phyloP scores from a whole-genome alignment of 352 stramenopile species.

The Phytophthora quininea region DNA sequence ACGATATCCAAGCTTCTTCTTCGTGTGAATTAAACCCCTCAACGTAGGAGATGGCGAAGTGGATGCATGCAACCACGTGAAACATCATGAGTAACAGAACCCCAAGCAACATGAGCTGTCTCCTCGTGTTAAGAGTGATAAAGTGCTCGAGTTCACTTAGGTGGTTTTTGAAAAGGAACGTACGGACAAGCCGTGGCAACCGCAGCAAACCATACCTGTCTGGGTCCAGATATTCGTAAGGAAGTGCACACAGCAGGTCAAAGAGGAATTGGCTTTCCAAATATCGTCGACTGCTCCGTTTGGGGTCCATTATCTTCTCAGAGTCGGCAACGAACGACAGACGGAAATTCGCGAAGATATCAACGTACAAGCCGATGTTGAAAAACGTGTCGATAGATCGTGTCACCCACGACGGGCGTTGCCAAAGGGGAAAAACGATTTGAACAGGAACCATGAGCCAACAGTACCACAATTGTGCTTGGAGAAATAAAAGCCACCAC shows the following conservation, averaged over 20 bases:
- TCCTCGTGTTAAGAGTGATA: constrained; percentile 48
- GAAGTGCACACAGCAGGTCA: constrained; percentile 55
- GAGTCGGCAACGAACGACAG: constrained; percentile 55
- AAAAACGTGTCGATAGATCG: constrained; percentile 35
- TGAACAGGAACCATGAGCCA: constrained; percentile 63
- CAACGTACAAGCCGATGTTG: constrained; percentile 37
- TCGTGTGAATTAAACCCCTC: constrained; percentile 40
- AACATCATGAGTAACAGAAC: constrained; percentile 55
- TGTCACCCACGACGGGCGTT: constrained; percentile 38
- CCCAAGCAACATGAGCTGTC: constrained; percentile 49
- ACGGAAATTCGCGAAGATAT: constrained; percentile 68
- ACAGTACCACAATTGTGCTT: constrained; percentile 41
- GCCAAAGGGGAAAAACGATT: constrained; percentile 55
- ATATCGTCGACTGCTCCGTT: constrained; percentile 47
- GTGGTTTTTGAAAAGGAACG: constrained; percentile 35
- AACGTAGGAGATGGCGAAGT: constrained; percentile 39
- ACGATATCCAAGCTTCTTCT: constrained; percentile 44
- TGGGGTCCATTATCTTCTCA: constrained; percentile 60
- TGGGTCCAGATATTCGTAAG: constrained; percentile 40
- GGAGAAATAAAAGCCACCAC: constrained; percentile 55
- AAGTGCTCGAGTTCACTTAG: constrained; percentile 50
- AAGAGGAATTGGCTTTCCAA: constrained; percentile 39
- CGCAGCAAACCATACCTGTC: constrained; percentile 39
- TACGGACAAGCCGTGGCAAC: constrained; percentile 47
- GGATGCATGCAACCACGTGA: constrained; percentile 56